Evolutionary conservation across 2,329 filamentous ascomycete genomes (phyloP), one percentile per base, ranked within the genome.

Genomic region (Ophiosphaerella herpotricha): DNA sequence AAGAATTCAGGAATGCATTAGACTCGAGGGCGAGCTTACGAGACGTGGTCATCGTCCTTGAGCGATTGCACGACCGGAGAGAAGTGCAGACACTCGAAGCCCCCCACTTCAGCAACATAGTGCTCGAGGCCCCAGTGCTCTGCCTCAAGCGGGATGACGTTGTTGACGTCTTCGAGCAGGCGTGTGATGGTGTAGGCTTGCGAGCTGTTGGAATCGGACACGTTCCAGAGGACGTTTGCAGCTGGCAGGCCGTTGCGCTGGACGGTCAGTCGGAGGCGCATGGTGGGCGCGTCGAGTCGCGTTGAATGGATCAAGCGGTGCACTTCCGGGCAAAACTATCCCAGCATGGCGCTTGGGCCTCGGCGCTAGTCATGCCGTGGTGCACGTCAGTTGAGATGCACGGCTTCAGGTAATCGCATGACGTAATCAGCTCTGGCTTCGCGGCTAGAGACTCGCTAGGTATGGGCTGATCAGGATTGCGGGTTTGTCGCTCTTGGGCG

Each of bases 81-180:
- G 64, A 90, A 97, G 75, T 97, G 93, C 48, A 97, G 75, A 63
- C 90, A 94, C 74, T 97, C 93, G 59, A 90, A 97, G 39, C 83
- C 85, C 14, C 74, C 77, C 3, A 96, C 80, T 72, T 95, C 89
- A 26, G 96, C 90, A 7, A 83, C 83, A 72, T 97, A 97, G 69
- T 97, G 90, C 65, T 97, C 92, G 3, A 96, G 75, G 0, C 90
- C 91, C 90, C 91, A 96, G 52, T 91, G 80, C 35, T 81, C 80
- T 48, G 86, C 85, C 75, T 96, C 91, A 0, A 97, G 83, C 0
- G 92, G 91, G 2, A 97, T 78, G 13, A 89, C 81, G 37, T 89
- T 84, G 73, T 95, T 92, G 59, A 97, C 79, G 53, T 90, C 83
- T 56, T 89, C 85, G 33, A 97, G 79, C 2, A 97, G 82, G 59